phyloP scores from a whole-genome alignment of 768 basidiomycete genomes.

The Collybiopsis luxurians region DNA sequence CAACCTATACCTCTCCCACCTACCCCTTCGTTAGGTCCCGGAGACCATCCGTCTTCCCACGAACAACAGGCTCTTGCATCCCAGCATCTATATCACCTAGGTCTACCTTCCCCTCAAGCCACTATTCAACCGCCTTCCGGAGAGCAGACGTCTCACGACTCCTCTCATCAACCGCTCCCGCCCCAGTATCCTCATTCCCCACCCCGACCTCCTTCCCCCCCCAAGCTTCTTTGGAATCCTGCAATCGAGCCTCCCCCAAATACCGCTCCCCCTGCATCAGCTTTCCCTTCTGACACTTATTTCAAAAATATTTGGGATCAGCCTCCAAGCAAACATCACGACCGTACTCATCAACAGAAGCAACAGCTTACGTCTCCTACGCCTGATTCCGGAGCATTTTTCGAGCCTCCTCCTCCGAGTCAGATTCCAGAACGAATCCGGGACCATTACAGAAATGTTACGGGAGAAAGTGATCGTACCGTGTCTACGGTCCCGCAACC shows the following conservation, averaged over 20 bases:
- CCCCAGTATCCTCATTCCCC: conserved; percentile 20
- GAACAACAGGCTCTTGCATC: background rate
- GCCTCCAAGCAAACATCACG: conserved; percentile 38
- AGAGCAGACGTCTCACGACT: too few relatives aligned
- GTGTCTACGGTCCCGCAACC: conserved; percentile 50
- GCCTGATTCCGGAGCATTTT: conserved; percentile 48
- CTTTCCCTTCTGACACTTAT: conserved; percentile 72
- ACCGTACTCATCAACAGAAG: conserved; percentile 30
- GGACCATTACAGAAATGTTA: conserved; percentile 71
- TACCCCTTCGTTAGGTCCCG: background rate
- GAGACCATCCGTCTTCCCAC: background rate
- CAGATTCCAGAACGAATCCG: conserved; percentile 70
- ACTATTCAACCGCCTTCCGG: background rate
- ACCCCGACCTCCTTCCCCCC: conserved; percentile 54
- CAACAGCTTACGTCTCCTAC: conserved; percentile 26
- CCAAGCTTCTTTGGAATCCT: conserved; percentile 77
- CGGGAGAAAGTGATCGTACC: conserved; percentile 38
- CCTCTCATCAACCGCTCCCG: conserved; percentile 1
- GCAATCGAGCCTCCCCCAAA: conserved; percentile 78
- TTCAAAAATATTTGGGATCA: conserved; percentile 89
- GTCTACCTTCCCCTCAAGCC: background rate
- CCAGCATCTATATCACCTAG: too few relatives aligned
- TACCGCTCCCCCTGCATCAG: conserved; percentile 46
- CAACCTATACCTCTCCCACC: conserved; percentile 46
- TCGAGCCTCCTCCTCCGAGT: conserved; percentile 56